phyloP scores from a whole-genome alignment of 345 rosid genomes.

The Lagerstroemia speciosa region DNA sequence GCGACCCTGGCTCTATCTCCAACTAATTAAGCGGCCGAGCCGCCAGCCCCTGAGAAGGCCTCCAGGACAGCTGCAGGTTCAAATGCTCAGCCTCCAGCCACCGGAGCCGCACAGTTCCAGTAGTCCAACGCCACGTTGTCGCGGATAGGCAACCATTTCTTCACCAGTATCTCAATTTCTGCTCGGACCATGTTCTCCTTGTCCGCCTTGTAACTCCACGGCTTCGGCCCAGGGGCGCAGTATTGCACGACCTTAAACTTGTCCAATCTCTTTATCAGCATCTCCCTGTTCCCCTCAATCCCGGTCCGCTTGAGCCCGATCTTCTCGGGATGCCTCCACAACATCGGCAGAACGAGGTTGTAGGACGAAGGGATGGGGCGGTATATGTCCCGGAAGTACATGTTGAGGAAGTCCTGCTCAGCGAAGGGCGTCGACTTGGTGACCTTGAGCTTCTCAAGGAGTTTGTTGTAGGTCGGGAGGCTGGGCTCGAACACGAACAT shows the following conservation, averaged over 20 bases:
- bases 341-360: conserved; percentile 38
- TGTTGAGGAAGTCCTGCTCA: conserved; percentile 45
- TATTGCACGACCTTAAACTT: conserved; percentile 41
- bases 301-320: conserved; percentile 18
- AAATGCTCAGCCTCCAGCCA: too few species aligned
- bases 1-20: too few species aligned
- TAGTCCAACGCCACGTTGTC: conserved; percentile 32
- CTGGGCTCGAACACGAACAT: conserved; percentile 36
- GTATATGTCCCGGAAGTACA: conserved; percentile 35
- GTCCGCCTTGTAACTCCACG: conserved; percentile 41
- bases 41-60: too few species aligned
- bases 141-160: conserved; percentile 39
- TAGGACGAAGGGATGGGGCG: conserved; percentile 25
- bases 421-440: too few species aligned
- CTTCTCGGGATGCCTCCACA: conserved; percentile 48
- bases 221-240: conserved; percentile 47
- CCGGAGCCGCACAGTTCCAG: conserved; percentile 16
- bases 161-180: conserved; percentile 31
- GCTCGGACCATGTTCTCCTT: conserved; percentile 37
- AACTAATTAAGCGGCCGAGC: too few species aligned
- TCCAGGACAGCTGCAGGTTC: too few species aligned
- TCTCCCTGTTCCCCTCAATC: too few species aligned
- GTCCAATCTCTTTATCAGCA: too few species aligned
- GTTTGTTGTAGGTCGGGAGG: conserved; percentile 18
- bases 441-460: conserved; percentile 20